phyloP scores from a whole-genome alignment of 2,329 filamentous ascomycete species.

The Beauveria sp. region DNA sequence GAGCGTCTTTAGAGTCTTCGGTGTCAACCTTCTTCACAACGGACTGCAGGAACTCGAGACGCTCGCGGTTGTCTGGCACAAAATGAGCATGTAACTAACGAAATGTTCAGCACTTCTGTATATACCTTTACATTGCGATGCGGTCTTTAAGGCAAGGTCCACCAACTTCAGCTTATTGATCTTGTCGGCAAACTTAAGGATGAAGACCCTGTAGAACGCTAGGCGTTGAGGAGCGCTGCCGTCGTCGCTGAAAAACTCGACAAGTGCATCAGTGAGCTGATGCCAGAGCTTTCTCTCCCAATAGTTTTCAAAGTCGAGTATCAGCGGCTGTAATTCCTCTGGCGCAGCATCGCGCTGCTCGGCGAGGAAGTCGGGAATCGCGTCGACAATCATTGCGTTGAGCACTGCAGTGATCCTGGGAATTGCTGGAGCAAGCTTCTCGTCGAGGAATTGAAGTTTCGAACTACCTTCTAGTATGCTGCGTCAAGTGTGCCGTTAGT shows the following conservation, averaged over 20 bases:
- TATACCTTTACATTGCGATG: slow-evolving; percentile 72
- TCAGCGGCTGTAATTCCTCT: slow-evolving; percentile 77
- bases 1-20: slow-evolving; percentile 87
- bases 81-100: background rate
- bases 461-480: background rate
- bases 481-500: background rate
- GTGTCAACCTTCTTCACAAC: slow-evolving; percentile 86
- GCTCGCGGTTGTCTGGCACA: slow-evolving; percentile 71
- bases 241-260: slow-evolving; percentile 79
- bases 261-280: slow-evolving; percentile 83
- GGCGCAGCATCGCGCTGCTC: slow-evolving; percentile 84
- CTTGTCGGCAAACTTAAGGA: slow-evolving; percentile 93
- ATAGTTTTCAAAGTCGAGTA: slow-evolving; percentile 88
- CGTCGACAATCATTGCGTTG: slow-evolving; percentile 67
- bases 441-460: background rate
- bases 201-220: slow-evolving; percentile 87
- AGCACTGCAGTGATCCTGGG: background rate
- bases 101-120: background rate
- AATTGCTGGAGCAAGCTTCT: background rate
- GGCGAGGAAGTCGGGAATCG: slow-evolving; percentile 84
- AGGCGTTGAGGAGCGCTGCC: slow-evolving; percentile 79
- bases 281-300: slow-evolving; percentile 99
- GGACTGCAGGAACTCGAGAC: slow-evolving; percentile 73
- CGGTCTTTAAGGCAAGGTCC: slow-evolving; percentile 78
- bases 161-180: slow-evolving; percentile 99